Conservation (phyloP, 116 monocot genomes). For the Posidonia oceanica region DNA sequence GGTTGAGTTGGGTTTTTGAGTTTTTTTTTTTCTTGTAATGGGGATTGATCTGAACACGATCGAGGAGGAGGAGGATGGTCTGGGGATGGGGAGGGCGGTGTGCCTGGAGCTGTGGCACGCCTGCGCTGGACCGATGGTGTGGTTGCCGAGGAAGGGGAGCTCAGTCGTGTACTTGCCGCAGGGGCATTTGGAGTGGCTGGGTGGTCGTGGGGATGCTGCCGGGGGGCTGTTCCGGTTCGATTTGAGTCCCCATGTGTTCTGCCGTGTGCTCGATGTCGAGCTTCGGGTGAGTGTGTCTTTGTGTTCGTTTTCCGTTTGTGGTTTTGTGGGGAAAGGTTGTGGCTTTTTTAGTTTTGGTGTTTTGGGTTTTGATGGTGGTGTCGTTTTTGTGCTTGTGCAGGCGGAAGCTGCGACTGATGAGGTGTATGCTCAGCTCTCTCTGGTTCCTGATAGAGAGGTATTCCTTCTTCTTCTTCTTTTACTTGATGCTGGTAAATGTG, state of each 20-base stretch:
- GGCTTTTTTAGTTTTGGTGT: too few relatives aligned
- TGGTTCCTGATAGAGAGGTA: conserved; percentile 50
- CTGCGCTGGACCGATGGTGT: conserved; percentile 61
- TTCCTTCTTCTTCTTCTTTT: too few relatives aligned
- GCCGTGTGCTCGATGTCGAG: conserved; percentile 55
- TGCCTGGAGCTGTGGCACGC: conserved; percentile 85
- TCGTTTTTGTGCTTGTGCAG: conserved; percentile 19
- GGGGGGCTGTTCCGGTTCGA: conserved; percentile 4
- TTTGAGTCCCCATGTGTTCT: conserved; percentile 52
- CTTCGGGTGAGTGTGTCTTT: conserved; percentile 30
- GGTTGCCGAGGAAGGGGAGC: conserved; percentile 63
- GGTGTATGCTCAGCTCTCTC: conserved; percentile 57
- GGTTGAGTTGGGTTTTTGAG: too few relatives aligned
- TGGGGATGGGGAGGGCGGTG: conserved; percentile 2
- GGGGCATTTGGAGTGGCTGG: conserved; percentile 64
- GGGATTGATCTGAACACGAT: conserved; percentile 36
- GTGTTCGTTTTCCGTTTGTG: not conserved
- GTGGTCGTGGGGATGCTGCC: conserved; percentile 2
- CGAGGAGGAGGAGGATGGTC: conserved; percentile 26
- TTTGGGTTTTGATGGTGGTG: not conserved
- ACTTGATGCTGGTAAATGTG: too few relatives aligned
- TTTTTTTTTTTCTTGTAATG: conserved; percentile 6
- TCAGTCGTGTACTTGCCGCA: conserved; percentile 77
- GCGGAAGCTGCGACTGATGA: conserved; percentile 69
- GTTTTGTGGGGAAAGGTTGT: not conserved